These are phyloP conservation scores for Lophiotrema nucula DNA, from an alignment of 495 filamentous ascomycete genomes.

Conservation along the genomic window DNA sequence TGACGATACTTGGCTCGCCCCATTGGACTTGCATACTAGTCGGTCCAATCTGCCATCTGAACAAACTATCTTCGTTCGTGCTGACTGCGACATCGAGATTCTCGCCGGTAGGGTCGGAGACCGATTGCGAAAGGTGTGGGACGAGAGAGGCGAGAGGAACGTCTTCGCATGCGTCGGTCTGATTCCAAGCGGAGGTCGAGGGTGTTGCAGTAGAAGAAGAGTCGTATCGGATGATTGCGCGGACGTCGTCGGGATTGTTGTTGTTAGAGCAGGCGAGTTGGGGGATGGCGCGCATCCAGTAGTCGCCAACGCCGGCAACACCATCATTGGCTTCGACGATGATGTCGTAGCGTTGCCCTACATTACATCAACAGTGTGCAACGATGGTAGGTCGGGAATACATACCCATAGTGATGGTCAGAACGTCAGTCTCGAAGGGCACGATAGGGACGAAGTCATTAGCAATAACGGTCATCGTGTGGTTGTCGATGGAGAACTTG, in stretches of 20 bases:
- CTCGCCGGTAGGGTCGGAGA: slow-evolving; percentile 17
- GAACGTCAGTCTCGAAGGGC: not conserved
- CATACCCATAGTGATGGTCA: not conserved
- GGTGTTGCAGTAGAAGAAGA: slow-evolving; percentile 13
- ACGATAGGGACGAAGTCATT: slow-evolving; percentile 50
- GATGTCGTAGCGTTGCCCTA: slow-evolving; percentile 47
- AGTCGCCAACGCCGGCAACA: slow-evolving; percentile 33
- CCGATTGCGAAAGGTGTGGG: slow-evolving; percentile 28
- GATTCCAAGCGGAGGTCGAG: slow-evolving; percentile 37
- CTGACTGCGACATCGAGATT: slow-evolving; percentile 31
- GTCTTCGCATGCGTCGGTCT: slow-evolving; percentile 42
- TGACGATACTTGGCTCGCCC: slow-evolving; percentile 36
- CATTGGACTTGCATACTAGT: slow-evolving; percentile 38
- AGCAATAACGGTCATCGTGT: slow-evolving; percentile 49
- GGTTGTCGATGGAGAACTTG: slow-evolving; percentile 52
- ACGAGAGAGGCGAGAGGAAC: slow-evolving; percentile 37
- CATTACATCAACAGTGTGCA: slow-evolving; percentile 41
- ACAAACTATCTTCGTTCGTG: slow-evolving; percentile 33
- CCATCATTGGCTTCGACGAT: slow-evolving; percentile 43
- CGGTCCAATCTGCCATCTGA: slow-evolving; percentile 41
- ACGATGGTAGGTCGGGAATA: slow-evolving; percentile 41
- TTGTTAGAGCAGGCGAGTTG: slow-evolving; percentile 33
- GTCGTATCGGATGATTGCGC: slow-evolving; percentile 39
- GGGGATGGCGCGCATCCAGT: slow-evolving; percentile 45
- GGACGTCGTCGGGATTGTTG: slow-evolving; percentile 37